These are phyloP conservation scores for Suhomyces terraborum DNA, from an alignment of 1,139 yeast species.

Conservation along the genomic window DNA sequence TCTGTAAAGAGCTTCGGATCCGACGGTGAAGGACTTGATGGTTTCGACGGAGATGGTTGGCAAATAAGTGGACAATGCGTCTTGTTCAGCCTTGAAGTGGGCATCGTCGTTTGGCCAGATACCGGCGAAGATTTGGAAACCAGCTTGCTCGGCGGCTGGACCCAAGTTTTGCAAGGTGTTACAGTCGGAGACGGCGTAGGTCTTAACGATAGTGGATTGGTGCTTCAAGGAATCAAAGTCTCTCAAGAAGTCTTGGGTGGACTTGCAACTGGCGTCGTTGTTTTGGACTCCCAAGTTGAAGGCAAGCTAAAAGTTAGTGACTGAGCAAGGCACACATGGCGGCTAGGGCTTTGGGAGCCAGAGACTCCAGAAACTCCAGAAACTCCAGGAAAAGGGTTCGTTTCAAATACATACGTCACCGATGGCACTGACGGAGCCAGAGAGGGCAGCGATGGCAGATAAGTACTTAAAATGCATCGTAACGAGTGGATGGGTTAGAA, in stretches of 20 bases:
- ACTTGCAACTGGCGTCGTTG: constrained; percentile 69
- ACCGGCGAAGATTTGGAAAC: constrained; percentile 76
- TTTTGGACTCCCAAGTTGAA: constrained; percentile 83
- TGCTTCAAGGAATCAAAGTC: constrained; percentile 61
- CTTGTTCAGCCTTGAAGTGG: constrained; percentile 69
- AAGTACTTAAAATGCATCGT: constrained; percentile 45
- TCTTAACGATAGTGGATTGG: constrained; percentile 66
- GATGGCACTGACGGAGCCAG: constrained; percentile 42
- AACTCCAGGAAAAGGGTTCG: not conserved
- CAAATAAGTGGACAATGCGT: constrained; percentile 66
- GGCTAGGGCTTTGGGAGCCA: too few species aligned
- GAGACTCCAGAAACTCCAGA: too few species aligned
- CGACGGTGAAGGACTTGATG: constrained; percentile 76
- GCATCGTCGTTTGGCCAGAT: constrained; percentile 87
- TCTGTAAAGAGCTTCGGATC: constrained; percentile 92
- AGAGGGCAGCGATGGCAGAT: constrained; percentile 39
- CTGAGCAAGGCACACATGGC: too few species aligned
- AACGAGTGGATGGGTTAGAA: constrained; percentile 12
- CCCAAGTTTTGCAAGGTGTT: constrained; percentile 79
- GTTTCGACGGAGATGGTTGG: constrained; percentile 69
- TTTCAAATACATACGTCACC: constrained; percentile 43
- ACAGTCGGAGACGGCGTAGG: constrained; percentile 87
- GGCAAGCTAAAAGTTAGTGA: constrained; percentile 48
- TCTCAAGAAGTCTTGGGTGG: constrained; percentile 60
- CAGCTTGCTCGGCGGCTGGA: constrained; percentile 79